Conservation (phyloP, 139 green algal species). For the Edaphochlamys debaryana region DNA sequence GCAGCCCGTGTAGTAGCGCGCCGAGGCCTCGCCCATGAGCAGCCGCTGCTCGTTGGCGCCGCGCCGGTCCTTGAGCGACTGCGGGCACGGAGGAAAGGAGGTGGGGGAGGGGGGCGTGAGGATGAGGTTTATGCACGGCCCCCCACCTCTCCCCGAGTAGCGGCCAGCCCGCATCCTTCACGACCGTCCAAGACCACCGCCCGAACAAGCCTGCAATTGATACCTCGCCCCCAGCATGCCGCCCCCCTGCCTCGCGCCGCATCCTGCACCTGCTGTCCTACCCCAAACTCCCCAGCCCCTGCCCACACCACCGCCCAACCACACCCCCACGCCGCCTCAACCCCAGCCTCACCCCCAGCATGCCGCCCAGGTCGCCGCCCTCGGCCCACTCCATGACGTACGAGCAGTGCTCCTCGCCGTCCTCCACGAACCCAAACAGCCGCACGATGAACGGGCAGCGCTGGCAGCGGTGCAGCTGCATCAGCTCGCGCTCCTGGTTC, state of each 20-base stretch:
- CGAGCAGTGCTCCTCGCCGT: slow-evolving; percentile 21
- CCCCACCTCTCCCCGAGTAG: too few relatives aligned
- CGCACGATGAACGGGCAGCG: slow-evolving; percentile 43
- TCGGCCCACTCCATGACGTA: slow-evolving; percentile 46
- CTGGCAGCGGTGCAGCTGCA: slow-evolving; percentile 45
- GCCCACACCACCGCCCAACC: too few relatives aligned
- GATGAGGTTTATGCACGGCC: too few relatives aligned
- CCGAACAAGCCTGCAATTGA: too few relatives aligned
- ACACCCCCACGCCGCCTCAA: too few relatives aligned
- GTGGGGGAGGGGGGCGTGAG: too few relatives aligned
- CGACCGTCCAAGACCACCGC: too few relatives aligned
- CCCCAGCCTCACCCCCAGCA: slow-evolving; percentile 36
- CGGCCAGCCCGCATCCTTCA: too few relatives aligned
- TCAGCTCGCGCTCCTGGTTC: slow-evolving; percentile 46
- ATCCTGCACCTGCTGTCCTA: too few relatives aligned
- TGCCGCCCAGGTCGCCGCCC: slow-evolving; percentile 27
- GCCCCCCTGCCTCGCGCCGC: too few relatives aligned
- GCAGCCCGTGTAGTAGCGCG: slow-evolving; percentile 39
- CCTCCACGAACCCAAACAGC: slow-evolving; percentile 43
- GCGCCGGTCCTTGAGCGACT: slow-evolving; percentile 37
- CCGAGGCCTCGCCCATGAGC: slow-evolving; percentile 33
- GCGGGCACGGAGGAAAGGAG: background rate
- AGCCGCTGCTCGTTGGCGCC: slow-evolving; percentile 24
- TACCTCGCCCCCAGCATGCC: too few relatives aligned
- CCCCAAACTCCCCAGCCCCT: too few relatives aligned